Evolutionary conservation across 768 basidiomycete genomes (phyloP).

Genomic region (Rhodotorula babjevae): DNA sequence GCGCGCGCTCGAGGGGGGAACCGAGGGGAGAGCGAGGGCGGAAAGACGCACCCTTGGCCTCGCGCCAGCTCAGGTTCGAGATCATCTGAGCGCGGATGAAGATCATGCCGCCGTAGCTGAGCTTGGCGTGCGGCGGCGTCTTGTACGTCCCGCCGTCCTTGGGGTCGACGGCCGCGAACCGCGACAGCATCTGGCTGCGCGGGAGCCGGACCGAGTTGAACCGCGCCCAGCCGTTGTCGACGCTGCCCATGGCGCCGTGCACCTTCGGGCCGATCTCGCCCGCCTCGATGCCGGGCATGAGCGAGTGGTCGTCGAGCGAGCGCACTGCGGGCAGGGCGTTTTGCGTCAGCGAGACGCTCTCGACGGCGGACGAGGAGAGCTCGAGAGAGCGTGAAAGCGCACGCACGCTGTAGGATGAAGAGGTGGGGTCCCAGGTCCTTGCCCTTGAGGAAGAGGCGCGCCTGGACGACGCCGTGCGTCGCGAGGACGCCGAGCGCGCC

Average conservation of each 20-base stretch:
- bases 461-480: slow-evolving; percentile 51
- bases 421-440: slow-evolving; percentile 51
- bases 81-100: slow-evolving; percentile 53
- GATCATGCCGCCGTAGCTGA: slow-evolving; percentile 34
- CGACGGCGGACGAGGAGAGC: not conserved
- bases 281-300: slow-evolving; percentile 49
- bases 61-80: slow-evolving; percentile 57
- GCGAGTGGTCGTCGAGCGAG: slow-evolving; percentile 44
- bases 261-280: slow-evolving; percentile 53
- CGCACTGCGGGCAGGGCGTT: slow-evolving; percentile 30
- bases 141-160: slow-evolving; percentile 57
- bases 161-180: slow-evolving; percentile 64
- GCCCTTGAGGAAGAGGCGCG: slow-evolving; percentile 49
- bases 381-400: too few relatives aligned
- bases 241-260: slow-evolving; percentile 9
- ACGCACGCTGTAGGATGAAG: slow-evolving; percentile 44
- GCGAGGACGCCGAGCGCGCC: slow-evolving; percentile 45
- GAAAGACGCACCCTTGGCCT: slow-evolving; percentile 57
- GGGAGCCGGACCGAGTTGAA: slow-evolving; percentile 51
- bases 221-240: slow-evolving; percentile 38
- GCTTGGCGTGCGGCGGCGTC: slow-evolving; percentile 61
- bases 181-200: slow-evolving; percentile 62
- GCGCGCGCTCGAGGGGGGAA: not conserved
- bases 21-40: too few relatives aligned
- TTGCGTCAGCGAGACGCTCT: slow-evolving; percentile 37